These are phyloP conservation scores for Salvia hispanica DNA, from an alignment of 257 asterid genomes.

Conservation along the genomic window DNA sequence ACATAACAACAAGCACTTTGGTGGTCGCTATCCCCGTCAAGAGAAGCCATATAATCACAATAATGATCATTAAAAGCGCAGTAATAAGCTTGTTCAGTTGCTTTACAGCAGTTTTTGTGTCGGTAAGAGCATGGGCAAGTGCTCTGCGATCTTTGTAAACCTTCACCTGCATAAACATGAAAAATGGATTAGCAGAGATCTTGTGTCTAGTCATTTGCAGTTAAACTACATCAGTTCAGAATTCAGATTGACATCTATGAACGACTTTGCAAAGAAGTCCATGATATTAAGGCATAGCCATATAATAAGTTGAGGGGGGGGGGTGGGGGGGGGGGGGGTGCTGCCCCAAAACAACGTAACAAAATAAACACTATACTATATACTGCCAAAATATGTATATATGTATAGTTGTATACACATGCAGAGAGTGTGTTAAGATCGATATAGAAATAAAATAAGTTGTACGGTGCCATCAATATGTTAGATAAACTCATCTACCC, in stretches of 20 bases:
- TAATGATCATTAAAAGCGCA: constrained; percentile 38
- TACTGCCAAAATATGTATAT: background rate
- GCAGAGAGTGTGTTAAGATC: background rate
- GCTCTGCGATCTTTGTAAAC: constrained; percentile 90
- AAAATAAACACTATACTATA: no score
- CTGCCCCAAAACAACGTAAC: no score
- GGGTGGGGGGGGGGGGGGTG: no score
- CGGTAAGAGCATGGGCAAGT: constrained; percentile 72
- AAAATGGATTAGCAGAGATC: constrained; percentile 2
- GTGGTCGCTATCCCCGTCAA: constrained; percentile 61
- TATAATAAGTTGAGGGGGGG: no score
- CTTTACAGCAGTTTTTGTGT: constrained; percentile 67
- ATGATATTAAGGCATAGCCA: no score
- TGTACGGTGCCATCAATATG: background rate
- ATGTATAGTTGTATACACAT: background rate
- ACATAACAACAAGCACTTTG: constrained; percentile 52
- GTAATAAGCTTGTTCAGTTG: constrained; percentile 55
- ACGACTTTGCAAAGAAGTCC: background rate
- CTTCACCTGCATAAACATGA: constrained; percentile 60
- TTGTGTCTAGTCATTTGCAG: background rate
- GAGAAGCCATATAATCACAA: constrained; percentile 52
- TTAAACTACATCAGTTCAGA: background rate
- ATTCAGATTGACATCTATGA: background rate
- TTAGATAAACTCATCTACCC: background rate
- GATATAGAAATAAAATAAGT: background rate